phyloP scores from a whole-genome alignment of 305 asterid genomes.

The Rubia tinctorum region DNA sequence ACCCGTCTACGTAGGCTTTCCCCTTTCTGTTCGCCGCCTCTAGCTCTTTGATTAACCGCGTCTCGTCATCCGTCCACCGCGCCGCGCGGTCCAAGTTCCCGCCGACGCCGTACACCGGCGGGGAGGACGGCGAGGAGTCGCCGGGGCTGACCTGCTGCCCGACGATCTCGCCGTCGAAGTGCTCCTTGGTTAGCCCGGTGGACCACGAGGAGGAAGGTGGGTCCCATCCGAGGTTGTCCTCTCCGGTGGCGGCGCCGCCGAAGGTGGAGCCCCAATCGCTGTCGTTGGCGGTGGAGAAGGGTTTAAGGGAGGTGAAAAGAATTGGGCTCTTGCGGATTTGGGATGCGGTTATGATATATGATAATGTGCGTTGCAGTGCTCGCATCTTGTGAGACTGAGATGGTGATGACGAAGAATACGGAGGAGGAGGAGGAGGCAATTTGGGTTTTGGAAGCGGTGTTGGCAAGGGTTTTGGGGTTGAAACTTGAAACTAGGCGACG shows the following conservation, averaged over 20 bases:
- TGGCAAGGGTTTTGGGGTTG: background rate
- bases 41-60: conserved; percentile 30
- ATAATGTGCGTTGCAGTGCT: conserved; percentile 43
- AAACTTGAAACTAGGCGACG: too few species aligned
- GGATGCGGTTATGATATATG: conserved; percentile 25
- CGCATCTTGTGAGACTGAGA: conserved; percentile 32
- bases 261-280: conserved; percentile 37
- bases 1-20: conserved; percentile 45
- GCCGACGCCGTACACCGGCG: conserved; percentile 16
- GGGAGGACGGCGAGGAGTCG: conserved; percentile 8
- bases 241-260: conserved; percentile 40
- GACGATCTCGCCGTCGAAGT: conserved; percentile 77
- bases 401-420: background rate
- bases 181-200: conserved; percentile 85
- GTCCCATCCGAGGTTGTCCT: conserved; percentile 66
- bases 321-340: conserved; percentile 15
- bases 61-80: conserved; percentile 54
- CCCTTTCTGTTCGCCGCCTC: conserved; percentile 41
- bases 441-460: background rate
- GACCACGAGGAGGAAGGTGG: conserved; percentile 74
- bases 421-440: background rate
- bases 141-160: conserved; percentile 47
- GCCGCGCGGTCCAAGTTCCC: conserved; percentile 25
- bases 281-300: conserved; percentile 36
- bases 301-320: conserved; percentile 24